These are phyloP conservation scores for Ogataea angusta DNA, from an alignment of 805 yeast genomes.

Conservation along the genomic window DNA sequence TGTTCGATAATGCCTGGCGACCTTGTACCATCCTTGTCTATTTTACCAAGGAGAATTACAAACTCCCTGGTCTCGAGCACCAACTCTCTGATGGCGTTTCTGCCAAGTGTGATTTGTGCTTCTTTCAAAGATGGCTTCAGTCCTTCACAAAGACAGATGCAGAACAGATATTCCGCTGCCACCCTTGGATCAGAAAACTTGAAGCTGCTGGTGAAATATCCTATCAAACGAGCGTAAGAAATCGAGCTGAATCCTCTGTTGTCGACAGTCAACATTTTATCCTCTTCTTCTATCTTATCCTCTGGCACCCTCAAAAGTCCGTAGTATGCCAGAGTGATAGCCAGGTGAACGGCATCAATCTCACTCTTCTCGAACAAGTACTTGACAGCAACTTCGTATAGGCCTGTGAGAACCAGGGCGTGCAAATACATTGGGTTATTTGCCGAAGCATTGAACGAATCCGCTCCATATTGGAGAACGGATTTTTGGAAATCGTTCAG, in stretches of 20 bases:
- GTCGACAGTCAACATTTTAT: slow-evolving; percentile 33
- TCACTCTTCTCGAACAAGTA: slow-evolving; percentile 62
- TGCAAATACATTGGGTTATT: slow-evolving; percentile 73
- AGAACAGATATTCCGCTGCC: slow-evolving; percentile 83
- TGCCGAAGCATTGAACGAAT: slow-evolving; percentile 61
- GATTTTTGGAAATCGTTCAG: slow-evolving; percentile 71
- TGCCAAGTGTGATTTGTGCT: slow-evolving; percentile 55
- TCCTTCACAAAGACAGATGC: slow-evolving; percentile 58
- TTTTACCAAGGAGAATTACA: slow-evolving; percentile 76
- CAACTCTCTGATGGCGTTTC: slow-evolving; percentile 78
- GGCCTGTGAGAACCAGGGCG: slow-evolving; percentile 68
- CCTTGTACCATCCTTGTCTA: slow-evolving; percentile 71
- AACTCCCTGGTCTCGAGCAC: slow-evolving; percentile 86
- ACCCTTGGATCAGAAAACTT: slow-evolving; percentile 82
- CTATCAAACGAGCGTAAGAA: slow-evolving; percentile 63
- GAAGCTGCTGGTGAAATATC: slow-evolving; percentile 78
- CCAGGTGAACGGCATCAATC: slow-evolving; percentile 85
- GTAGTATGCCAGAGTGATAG: slow-evolving; percentile 73
- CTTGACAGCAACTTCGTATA: slow-evolving; percentile 76
- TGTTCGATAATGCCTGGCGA: slow-evolving; percentile 81
- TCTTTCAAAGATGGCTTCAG: slow-evolving; percentile 24
- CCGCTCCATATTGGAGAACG: slow-evolving; percentile 68
- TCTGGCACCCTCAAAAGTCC: slow-evolving; percentile 54
- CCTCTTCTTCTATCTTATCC: slow-evolving; percentile 8
- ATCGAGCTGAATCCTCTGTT: slow-evolving; percentile 28